Conservation (phyloP, 2,329 filamentous ascomycete species). For the Aspergillus sp. region DNA sequence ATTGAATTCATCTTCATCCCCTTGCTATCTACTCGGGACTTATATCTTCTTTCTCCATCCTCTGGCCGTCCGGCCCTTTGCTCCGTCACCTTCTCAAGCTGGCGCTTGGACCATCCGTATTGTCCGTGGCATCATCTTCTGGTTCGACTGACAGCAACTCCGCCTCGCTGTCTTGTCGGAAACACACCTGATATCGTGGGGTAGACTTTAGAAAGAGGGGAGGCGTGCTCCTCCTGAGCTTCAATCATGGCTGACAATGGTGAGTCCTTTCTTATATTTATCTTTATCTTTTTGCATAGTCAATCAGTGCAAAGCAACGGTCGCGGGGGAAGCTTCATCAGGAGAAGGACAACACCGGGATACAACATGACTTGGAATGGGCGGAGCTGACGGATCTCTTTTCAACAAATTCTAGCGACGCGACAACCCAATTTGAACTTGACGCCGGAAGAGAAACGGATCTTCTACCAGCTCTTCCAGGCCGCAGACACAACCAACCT, state of each 20-base stretch:
- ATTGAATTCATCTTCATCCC: not conserved
- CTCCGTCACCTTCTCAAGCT: constrained; percentile 4
- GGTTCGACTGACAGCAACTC: constrained; percentile 17
- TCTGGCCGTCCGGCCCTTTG: not conserved
- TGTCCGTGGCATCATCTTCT: constrained; percentile 8
- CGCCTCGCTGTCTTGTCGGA: constrained; percentile 12
- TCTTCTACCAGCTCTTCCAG: constrained; percentile 88
- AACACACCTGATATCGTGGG: constrained; percentile 14
- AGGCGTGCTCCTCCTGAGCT: constrained; percentile 23
- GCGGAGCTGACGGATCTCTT: constrained; percentile 20
- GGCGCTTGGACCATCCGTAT: constrained; percentile 15
- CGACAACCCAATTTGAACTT: constrained; percentile 71
- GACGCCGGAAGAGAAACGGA: constrained; percentile 84
- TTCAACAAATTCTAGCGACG: constrained; percentile 16
- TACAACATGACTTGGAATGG: constrained; percentile 10
- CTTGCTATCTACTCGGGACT: not conserved
- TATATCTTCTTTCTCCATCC: not conserved
- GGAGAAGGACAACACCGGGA: constrained; percentile 15
- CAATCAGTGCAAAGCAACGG: not conserved
- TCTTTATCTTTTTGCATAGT: too few species aligned
- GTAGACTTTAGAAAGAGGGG: constrained; percentile 16
- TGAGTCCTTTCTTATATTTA: constrained; percentile 11
- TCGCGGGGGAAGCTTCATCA: constrained; percentile 7
- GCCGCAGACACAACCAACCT: constrained; percentile 88
- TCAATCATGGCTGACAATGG: constrained; percentile 29